A percentile compares a stretch with the other conserved stretches of the same genome.
Evolutionary conservation across 208 protist species (phyloP).

Genomic region (Wallacemonas sp.): DNA sequence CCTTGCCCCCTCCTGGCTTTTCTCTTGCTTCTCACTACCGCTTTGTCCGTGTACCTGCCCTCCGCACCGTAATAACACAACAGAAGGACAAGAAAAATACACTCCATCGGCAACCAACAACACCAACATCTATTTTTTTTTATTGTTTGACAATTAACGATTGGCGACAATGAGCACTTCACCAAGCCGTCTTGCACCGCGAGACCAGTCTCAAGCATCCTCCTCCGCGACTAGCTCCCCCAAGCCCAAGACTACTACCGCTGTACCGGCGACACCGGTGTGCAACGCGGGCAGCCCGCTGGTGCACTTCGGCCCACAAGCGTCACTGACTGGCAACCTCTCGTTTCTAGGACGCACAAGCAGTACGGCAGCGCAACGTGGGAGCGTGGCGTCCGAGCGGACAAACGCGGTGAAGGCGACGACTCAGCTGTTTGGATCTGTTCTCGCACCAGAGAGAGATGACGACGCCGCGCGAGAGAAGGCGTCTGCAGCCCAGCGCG

Average conservation of each 20-base stretch:
- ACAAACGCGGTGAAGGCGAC: constrained; percentile 1
- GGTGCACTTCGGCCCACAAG: neutral
- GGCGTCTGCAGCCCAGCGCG: constrained; percentile 4
- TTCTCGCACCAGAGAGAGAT: neutral
- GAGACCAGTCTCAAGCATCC: neutral
- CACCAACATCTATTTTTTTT: neutral
- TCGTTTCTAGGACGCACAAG: constrained; percentile 4
- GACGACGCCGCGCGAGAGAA: constrained; percentile 4
- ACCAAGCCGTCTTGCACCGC: neutral
- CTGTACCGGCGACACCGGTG: neutral
- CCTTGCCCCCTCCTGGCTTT: no score
- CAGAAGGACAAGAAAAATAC: constrained; percentile 9
- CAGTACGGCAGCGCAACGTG: neutral
- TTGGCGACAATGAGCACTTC: constrained; percentile 1
- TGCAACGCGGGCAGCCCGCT: neutral
- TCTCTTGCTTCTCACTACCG: no score
- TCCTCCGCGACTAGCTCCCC: neutral
- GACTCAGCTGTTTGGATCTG: constrained; percentile 11
- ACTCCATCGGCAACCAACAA: neutral
- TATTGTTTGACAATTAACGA: neutral
- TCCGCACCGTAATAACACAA: no score
- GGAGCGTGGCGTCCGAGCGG: neutral
- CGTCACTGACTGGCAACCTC: neutral
- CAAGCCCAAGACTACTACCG: neutral
- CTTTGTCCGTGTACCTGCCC: no score